phyloP scores from a whole-genome alignment of 2,329 filamentous ascomycete species.

The Zarea fungicola region DNA sequence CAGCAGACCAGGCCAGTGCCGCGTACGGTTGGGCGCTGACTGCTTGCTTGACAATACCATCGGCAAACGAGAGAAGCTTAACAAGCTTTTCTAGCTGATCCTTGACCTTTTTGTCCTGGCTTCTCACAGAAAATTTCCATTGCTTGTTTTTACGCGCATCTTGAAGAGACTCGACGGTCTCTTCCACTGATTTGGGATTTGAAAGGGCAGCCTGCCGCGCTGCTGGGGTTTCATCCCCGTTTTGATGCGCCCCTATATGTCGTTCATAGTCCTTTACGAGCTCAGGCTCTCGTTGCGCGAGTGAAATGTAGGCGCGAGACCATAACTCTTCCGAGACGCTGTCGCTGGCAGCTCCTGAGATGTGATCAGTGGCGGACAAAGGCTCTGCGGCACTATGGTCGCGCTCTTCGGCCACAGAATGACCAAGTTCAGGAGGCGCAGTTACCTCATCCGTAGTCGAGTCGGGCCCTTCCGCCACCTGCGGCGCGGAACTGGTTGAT shows the following conservation, averaged over 20 bases:
- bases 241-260: background rate
- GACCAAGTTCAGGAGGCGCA: no score
- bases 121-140: background rate
- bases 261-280: background rate
- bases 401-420: no score
- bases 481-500: no score
- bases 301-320: background rate
- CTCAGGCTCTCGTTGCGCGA: background rate
- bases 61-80: slow-evolving; percentile 1
- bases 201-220: background rate
- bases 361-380: no score
- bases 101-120: background rate
- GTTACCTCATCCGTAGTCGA: no score
- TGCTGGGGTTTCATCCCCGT: no score
- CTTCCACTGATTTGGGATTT: background rate
- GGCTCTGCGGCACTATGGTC: no score
- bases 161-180: background rate
- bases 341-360: background rate
- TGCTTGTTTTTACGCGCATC: slow-evolving; percentile 1
- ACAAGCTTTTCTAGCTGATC: slow-evolving; percentile 1
- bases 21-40: slow-evolving; percentile 3
- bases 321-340: background rate
- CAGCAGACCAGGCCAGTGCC: slow-evolving; percentile 6
- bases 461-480: no score
- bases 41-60: background rate